Evolutionary conservation across 495 filamentous ascomycete species (phyloP), one percentile per base, ranked within the genome.

Genomic region (Hypoxylon subgilvum): DNA sequence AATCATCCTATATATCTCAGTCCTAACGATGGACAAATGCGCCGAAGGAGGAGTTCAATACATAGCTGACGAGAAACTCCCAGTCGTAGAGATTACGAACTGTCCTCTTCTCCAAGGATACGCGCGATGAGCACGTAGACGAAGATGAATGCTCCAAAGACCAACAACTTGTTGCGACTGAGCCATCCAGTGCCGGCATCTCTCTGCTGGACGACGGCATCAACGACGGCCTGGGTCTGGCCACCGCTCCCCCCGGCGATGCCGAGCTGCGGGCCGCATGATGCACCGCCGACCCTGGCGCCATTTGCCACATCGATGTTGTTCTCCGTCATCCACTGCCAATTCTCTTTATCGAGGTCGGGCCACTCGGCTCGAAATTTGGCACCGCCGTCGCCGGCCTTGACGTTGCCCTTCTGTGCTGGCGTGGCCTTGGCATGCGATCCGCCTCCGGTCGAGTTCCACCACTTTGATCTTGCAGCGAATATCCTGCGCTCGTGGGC

Each of bases 391-490:
- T 98, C 94, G 12, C 94, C 94, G 8, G 89, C 88, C 64, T 81
- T 79, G 14, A 85, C 69, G 44, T 81, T 79, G 14, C 76, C 75
- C 54, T 81, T 84, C 32, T 74, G 72, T 4, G 69, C 69, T 3
- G 69, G 57, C 14, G 66, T 66, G 23, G 23, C 23, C 50, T 75
- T 74, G 23, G 79, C 68, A 36, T 86, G 86, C 3, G 87, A 90
- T n/a, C 94, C 94, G 28, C 94, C 95, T 16, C 93, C 95, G 1
- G 94, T 97, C 21, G 84, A 87, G 72, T 98, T 98, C 94, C 94
- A 97, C 94, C 94, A 98, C 36, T 90, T 76, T 2, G 89, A 90
- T 43, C 90, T 82, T 7, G 82, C 82, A 1, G 94, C 92, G 17
- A 88, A 84, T 59, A 86, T 82, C 69, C 85, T 86, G 25, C 94